A percentile compares a stretch with the other conserved stretches of the same genome.
phyloP scores from a whole-genome alignment of 1,284 basidiomycete genomes.

The Melampsora abietis-canadensis region DNA sequence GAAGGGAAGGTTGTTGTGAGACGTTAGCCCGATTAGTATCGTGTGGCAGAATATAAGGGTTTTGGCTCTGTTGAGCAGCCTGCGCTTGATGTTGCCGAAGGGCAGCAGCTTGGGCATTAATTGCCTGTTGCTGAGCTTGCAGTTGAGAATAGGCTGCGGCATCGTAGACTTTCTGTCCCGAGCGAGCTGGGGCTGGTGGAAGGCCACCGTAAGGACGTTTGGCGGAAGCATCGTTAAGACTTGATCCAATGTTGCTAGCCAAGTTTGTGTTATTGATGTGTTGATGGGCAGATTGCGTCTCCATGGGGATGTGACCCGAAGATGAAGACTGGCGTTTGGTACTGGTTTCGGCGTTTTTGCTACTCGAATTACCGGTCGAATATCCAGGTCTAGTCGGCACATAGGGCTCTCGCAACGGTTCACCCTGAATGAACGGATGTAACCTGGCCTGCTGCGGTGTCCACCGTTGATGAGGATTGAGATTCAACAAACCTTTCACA shows the following conservation, averaged over 20 bases:
- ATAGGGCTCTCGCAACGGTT: slow-evolving; percentile 71
- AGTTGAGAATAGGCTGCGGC: slow-evolving; percentile 93
- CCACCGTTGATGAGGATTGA: slow-evolving; percentile 94
- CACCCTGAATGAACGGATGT: slow-evolving; percentile 97
- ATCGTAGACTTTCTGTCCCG: slow-evolving; percentile 78
- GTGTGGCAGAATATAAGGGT: slow-evolving; percentile 47
- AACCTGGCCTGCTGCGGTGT: slow-evolving; percentile 91
- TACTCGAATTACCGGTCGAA: not conserved
- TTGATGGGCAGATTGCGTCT: slow-evolving; percentile 41
- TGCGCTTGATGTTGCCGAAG: slow-evolving; percentile 53
- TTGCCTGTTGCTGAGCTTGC: slow-evolving; percentile 86
- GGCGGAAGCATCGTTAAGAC: slow-evolving; percentile 56
- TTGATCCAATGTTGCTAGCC: slow-evolving; percentile 53
- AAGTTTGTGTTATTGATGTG: slow-evolving; percentile 48
- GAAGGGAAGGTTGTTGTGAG: slow-evolving; percentile 36
- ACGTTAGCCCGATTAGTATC: slow-evolving; percentile 34
- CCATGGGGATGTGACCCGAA: slow-evolving; percentile 12
- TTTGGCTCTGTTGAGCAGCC: slow-evolving; percentile 48
- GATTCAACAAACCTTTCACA: slow-evolving; percentile 84
- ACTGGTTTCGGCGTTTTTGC: slow-evolving; percentile 16
- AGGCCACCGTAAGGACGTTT: slow-evolving; percentile 94
- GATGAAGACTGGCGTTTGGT: slow-evolving; percentile 53
- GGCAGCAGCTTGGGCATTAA: slow-evolving; percentile 65
- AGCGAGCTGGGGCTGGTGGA: slow-evolving; percentile 64
- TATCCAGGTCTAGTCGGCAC: slow-evolving; percentile 37